Conservation (phyloP, 768 basidiomycete genomes). For the Ramaria sp. region DNA sequence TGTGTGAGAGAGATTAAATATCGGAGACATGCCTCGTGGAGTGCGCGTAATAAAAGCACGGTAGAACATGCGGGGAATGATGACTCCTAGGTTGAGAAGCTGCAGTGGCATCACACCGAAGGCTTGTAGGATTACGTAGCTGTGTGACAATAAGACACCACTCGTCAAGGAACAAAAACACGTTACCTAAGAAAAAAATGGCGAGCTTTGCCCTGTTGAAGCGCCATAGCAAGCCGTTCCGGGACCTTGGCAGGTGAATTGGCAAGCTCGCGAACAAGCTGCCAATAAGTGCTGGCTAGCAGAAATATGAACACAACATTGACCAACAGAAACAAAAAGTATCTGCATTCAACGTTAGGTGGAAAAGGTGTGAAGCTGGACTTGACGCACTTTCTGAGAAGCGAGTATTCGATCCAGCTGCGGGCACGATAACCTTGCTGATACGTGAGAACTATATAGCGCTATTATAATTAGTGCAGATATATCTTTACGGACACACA, state of each 20-base stretch:
- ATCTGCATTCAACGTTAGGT: conserved; percentile 37
- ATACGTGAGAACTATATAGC: conserved; percentile 56
- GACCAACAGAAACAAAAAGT: conserved; percentile 84
- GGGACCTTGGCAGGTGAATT: conserved; percentile 92
- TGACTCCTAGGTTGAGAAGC: conserved; percentile 80
- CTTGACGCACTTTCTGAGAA: conserved; percentile 72
- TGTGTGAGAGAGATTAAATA: background rate
- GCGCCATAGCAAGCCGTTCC: conserved; percentile 77
- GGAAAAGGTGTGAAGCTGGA: conserved; percentile 6
- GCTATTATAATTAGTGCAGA: background rate
- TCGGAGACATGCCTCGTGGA: conserved; percentile 58
- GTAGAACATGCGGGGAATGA: conserved; percentile 68
- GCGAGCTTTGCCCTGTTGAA: conserved; percentile 71
- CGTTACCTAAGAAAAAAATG: conserved; percentile 17
- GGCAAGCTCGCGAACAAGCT: conserved; percentile 83
- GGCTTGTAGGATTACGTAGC: conserved; percentile 30
- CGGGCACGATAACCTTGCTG: conserved; percentile 84
- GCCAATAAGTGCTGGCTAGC: conserved; percentile 84
- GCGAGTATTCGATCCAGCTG: conserved; percentile 88
- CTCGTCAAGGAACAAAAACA: conserved; percentile 10
- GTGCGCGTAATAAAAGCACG: conserved; percentile 77
- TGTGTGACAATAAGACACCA: background rate
- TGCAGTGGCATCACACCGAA: conserved; percentile 95
- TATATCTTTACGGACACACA: conserved; percentile 18
- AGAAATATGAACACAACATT: conserved; percentile 95